Evolutionary conservation across 352 stramenopile species (phyloP).

Genomic region (Pythium rhizo-oryzae): DNA sequence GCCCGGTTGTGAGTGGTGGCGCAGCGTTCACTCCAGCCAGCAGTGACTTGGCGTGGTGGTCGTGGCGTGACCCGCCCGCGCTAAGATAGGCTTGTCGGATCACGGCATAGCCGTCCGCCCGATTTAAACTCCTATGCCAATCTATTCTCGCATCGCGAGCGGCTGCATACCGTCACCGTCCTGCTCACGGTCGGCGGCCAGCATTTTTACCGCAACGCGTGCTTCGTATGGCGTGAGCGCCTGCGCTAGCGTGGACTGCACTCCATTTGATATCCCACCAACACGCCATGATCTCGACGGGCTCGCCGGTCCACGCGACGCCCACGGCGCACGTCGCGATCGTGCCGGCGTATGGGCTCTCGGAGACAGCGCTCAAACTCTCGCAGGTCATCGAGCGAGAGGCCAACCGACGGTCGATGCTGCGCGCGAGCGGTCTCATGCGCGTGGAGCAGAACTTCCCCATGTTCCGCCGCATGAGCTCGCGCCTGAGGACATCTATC

Average conservation of each 20-base stretch:
- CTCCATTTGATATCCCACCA: not conserved
- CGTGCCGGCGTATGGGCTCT: slow-evolving; percentile 35
- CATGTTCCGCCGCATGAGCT: slow-evolving; percentile 20
- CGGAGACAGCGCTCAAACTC: slow-evolving; percentile 63
- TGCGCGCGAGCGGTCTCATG: slow-evolving; percentile 23
- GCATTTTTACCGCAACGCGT: too few relatives aligned
- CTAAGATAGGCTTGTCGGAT: too few relatives aligned
- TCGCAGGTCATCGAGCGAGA: slow-evolving; percentile 72
- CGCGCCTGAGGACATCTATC: slow-evolving; percentile 15
- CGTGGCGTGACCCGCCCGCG: too few relatives aligned
- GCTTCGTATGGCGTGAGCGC: not conserved
- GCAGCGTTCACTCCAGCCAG: too few relatives aligned
- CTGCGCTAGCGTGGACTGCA: too few relatives aligned
- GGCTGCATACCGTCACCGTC: too few relatives aligned
- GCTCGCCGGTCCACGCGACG: not conserved
- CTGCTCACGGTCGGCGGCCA: too few relatives aligned
- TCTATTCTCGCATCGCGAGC: too few relatives aligned
- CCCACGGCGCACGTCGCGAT: slow-evolving; percentile 8
- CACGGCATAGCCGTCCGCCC: too few relatives aligned
- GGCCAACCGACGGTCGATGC: slow-evolving; percentile 43
- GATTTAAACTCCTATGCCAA: too few relatives aligned
- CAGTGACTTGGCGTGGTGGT: too few relatives aligned
- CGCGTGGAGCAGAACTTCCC: slow-evolving; percentile 40
- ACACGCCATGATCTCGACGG: not conserved
- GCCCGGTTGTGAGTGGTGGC: too few relatives aligned